A percentile compares a stretch with the other conserved stretches of the same genome.
Conservation (phyloP, 352 stramenopile species). For the Blastocystis sp. region DNA sequence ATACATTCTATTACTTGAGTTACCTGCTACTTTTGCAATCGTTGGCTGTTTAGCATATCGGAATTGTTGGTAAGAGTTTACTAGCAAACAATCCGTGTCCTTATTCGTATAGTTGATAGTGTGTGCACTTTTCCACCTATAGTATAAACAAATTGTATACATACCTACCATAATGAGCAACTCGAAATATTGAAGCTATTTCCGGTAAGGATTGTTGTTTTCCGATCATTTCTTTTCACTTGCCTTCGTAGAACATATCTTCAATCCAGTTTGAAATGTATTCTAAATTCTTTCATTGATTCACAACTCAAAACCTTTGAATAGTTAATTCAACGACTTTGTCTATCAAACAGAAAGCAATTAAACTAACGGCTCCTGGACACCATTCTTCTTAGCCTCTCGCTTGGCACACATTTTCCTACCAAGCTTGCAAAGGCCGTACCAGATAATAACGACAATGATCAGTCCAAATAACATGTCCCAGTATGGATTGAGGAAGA, state of each 20-base stretch:
- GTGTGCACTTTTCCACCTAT: too few species aligned
- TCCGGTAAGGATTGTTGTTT: too few species aligned
- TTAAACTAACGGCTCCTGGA: not conserved
- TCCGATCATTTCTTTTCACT: too few species aligned
- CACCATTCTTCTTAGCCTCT: not conserved
- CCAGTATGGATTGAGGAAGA: slow-evolving; percentile 25
- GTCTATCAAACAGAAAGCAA: not conserved
- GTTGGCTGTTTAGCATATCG: too few species aligned
- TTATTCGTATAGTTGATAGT: too few species aligned
- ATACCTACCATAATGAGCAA: too few species aligned
- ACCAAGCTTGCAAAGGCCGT: not conserved
- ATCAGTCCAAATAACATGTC: not conserved
- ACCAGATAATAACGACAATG: slow-evolving; percentile 1
- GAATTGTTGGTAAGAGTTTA: too few species aligned
- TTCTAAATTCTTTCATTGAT: not conserved
- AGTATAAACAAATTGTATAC: too few species aligned
- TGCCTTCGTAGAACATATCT: not conserved
- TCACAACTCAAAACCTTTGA: not conserved
- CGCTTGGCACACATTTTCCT: slow-evolving; percentile 48
- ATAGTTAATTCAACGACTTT: not conserved
- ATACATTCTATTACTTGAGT: not conserved
- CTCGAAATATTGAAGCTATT: too few species aligned
- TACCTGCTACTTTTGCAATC: not conserved
- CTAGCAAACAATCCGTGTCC: too few species aligned
- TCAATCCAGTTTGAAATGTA: not conserved